A percentile compares a stretch with the other conserved stretches of the same genome.
Conservation (phyloP, 2,329 filamentous ascomycete genomes). For the Dactylellina cionopaga region DNA sequence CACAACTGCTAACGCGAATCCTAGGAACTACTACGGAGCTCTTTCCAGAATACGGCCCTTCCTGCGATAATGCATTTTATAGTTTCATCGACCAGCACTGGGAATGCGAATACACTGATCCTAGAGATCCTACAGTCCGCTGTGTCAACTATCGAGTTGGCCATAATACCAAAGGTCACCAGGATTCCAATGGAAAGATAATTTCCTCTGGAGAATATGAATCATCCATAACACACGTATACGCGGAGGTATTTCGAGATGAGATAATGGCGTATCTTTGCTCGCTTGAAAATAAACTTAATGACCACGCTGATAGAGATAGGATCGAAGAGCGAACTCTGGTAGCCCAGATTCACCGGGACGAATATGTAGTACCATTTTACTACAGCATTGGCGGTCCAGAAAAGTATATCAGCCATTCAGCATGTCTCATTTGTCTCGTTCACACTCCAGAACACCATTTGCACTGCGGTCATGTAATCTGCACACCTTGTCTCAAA, state of each 20-base stretch:
- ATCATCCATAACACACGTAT: background rate
- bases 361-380: conserved; percentile 57
- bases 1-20: background rate
- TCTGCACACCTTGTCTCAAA: conserved; percentile 24
- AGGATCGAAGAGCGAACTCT: conserved; percentile 56
- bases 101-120: conserved; percentile 62
- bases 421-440: conserved; percentile 55
- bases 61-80: conserved; percentile 62
- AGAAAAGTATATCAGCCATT: conserved; percentile 53
- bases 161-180: conserved; percentile 63
- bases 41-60: conserved; percentile 62
- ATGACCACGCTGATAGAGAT: background rate
- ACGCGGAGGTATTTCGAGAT: background rate
- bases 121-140: conserved; percentile 36
- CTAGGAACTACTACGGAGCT: conserved; percentile 60
- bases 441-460: conserved; percentile 57
- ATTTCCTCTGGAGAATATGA: conserved; percentile 60
- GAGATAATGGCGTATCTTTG: background rate
- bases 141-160: conserved; percentile 61
- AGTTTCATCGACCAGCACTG: conserved; percentile 64
- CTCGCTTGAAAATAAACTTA: background rate
- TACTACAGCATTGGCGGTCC: conserved; percentile 56
- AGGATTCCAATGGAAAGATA: conserved; percentile 62
- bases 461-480: conserved; percentile 21
- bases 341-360: conserved; percentile 59